Conservation (phyloP, 306 rosid species). For the Vigna radiata region DNA sequence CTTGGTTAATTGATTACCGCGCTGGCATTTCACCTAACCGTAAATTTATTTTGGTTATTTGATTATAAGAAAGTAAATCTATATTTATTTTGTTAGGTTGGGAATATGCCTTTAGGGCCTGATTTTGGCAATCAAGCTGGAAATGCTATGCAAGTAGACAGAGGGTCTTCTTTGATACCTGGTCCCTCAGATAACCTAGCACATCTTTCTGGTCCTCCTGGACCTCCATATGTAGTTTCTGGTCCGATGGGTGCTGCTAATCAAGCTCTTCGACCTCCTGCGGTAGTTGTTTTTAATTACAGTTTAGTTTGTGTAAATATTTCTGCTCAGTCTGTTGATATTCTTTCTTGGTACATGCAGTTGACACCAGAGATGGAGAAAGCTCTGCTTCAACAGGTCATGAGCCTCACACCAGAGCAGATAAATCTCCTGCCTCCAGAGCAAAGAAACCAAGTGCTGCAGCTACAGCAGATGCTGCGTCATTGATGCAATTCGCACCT, state of each 20-base stretch:
- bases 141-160: constrained; percentile 74
- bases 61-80: constrained; percentile 19
- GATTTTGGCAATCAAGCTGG: constrained; percentile 76
- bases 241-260: constrained; percentile 68
- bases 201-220: constrained; percentile 67
- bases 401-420: constrained; percentile 93
- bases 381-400: constrained; percentile 94
- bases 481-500: constrained; percentile 57
- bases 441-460: constrained; percentile 93
- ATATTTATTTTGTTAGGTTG: constrained; percentile 55
- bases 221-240: constrained; percentile 55
- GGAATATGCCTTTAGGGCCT: constrained; percentile 67
- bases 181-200: constrained; percentile 64
- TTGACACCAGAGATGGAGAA: constrained; percentile 93
- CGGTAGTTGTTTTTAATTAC: constrained; percentile 50
- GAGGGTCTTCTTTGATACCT: constrained; percentile 80
- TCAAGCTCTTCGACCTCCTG: constrained; percentile 63
- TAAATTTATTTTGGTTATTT: constrained; percentile 30
- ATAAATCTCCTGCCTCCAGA: constrained; percentile 90
- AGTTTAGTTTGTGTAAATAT: constrained; percentile 9
- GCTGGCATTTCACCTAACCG: constrained; percentile 14
- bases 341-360: constrained; percentile 55
- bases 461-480: constrained; percentile 86
- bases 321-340: constrained; percentile 29
- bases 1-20: neutral